These are phyloP conservation scores for Diatrype stigma DNA, from an alignment of 2,329 filamentous ascomycete species.

Conservation along the genomic window DNA sequence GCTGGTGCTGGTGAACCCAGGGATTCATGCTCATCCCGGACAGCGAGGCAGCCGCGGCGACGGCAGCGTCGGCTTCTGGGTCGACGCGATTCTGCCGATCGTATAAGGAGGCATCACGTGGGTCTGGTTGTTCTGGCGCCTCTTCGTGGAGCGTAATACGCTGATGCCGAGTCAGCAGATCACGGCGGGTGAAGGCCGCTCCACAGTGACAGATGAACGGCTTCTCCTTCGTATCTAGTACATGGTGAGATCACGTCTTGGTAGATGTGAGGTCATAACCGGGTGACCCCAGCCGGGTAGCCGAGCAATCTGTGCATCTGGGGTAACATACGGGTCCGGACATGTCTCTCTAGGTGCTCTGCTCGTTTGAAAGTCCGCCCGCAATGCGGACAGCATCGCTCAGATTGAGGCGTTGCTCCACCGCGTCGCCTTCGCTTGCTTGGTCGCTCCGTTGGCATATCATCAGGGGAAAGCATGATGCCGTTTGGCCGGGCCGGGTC, in stretches of 20 bases:
- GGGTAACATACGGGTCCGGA: conserved; percentile 32
- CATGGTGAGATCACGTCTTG: not conserved
- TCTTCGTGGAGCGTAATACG: conserved; percentile 28
- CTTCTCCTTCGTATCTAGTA: conserved; percentile 37
- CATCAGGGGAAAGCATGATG: not conserved
- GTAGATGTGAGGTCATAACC: not conserved
- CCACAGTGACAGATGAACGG: conserved; percentile 34
- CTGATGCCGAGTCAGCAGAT: conserved; percentile 34
- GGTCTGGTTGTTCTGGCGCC: conserved; percentile 9
- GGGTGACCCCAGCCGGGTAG: not conserved
- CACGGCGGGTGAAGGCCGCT: conserved; percentile 34
- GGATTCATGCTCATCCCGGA: conserved; percentile 22
- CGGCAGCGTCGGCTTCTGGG: conserved; percentile 15
- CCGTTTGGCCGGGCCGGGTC: conserved; percentile 1
- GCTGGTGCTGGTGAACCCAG: conserved; percentile 9
- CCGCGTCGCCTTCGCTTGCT: conserved; percentile 13
- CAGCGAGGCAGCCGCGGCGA: conserved; percentile 24
- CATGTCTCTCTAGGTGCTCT: conserved; percentile 35
- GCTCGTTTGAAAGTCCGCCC: conserved; percentile 33
- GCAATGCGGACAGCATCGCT: conserved; percentile 31
- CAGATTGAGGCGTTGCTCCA: conserved; percentile 10
- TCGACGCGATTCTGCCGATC: conserved; percentile 6
- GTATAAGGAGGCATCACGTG: conserved; percentile 2
- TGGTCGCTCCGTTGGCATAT: conserved; percentile 7
- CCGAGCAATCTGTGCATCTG: not conserved